Percentiles rank a stretch among this genome's conserved stretches.
These are phyloP conservation scores for Quercus dentata DNA, from an alignment of 306 rosid genomes.

Conservation along the genomic window DNA sequence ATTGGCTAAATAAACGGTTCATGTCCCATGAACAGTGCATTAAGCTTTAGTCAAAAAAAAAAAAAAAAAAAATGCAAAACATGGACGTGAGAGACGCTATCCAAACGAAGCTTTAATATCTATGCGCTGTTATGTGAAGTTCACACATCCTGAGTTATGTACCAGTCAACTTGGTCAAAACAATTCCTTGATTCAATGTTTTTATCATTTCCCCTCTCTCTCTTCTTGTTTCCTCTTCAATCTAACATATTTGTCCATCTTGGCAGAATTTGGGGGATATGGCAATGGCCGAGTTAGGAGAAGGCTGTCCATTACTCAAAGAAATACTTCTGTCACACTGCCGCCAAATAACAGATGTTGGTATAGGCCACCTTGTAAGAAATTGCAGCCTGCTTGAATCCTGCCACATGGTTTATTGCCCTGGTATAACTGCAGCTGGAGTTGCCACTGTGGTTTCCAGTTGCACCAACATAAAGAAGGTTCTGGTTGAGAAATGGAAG, in stretches of 20 bases:
- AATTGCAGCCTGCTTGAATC: conserved; percentile 67
- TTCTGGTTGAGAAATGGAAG: conserved; percentile 95
- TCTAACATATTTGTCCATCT: conserved; percentile 8
- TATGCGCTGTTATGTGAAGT: neutral
- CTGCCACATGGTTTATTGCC: conserved; percentile 94
- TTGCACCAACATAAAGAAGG: conserved; percentile 78
- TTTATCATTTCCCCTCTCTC: neutral
- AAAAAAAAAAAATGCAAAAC: too few relatives aligned
- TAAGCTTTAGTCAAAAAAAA: too few relatives aligned
- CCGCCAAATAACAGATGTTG: conserved; percentile 86
- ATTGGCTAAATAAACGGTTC: too few relatives aligned
- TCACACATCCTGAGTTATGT: neutral
- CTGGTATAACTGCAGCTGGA: conserved; percentile 70
- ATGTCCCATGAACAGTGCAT: too few relatives aligned
- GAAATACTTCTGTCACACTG: conserved; percentile 85
- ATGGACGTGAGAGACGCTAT: too few relatives aligned
- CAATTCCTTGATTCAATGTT: neutral
- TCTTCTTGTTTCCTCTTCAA: neutral
- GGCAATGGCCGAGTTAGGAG: conserved; percentile 86
- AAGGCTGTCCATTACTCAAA: conserved; percentile 72
- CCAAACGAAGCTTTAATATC: neutral
- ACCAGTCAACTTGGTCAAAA: neutral
- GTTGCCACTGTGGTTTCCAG: conserved; percentile 86
- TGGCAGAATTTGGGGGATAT: conserved; percentile 82
- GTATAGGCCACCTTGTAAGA: conserved; percentile 70